Conservation (phyloP, 78 protist species). For the Dictyostelium intermedium region DNA sequence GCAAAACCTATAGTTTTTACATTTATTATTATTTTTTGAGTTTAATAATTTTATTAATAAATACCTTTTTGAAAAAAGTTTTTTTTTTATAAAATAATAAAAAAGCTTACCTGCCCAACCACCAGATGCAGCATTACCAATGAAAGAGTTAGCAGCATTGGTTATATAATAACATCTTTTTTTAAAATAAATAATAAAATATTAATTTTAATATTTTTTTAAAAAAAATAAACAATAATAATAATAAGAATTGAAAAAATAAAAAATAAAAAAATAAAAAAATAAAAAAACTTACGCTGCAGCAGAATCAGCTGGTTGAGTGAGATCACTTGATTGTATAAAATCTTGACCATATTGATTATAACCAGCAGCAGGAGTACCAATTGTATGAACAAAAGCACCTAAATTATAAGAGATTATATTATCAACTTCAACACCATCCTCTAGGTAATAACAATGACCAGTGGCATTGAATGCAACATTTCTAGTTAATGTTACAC, state of each 20-base stretch:
- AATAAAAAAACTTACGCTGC: too few species aligned
- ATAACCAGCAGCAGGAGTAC: slow-evolving; percentile 69
- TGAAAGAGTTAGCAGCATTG: slow-evolving; percentile 79
- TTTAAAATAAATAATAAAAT: too few species aligned
- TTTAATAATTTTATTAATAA: too few species aligned
- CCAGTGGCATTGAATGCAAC: slow-evolving; percentile 84
- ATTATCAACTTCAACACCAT: slow-evolving; percentile 84
- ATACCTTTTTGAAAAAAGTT: too few species aligned
- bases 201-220: too few species aligned
- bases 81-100: too few species aligned
- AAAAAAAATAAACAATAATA: too few species aligned
- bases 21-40: too few species aligned
- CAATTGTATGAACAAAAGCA: slow-evolving; percentile 79
- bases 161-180: slow-evolving; percentile 80
- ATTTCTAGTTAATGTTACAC: slow-evolving; percentile 31
- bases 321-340: neutral
- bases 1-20: too few species aligned
- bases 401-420: slow-evolving; percentile 74
- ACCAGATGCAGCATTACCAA: slow-evolving; percentile 67
- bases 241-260: too few species aligned
- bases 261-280: too few species aligned
- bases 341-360: slow-evolving; percentile 70
- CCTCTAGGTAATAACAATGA: slow-evolving; percentile 84
- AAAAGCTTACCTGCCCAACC: slow-evolving; percentile 85
- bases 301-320: slow-evolving; percentile 85